Evolutionary conservation across 306 rosid species (phyloP).

Genomic region (Crotalaria pallida): DNA sequence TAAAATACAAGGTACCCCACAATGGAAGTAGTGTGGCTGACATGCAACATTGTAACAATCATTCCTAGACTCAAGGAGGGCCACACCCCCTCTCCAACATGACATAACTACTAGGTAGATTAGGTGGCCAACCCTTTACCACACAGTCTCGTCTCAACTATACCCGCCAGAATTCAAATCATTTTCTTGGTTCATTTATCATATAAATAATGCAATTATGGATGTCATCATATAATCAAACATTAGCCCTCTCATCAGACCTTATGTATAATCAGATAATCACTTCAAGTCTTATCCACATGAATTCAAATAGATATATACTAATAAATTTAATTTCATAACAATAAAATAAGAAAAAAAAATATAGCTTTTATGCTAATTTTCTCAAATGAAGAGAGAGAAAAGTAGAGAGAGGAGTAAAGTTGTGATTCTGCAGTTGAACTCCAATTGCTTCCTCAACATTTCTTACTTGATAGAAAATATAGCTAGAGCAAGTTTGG

Average conservation of each 20-base stretch:
- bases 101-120: conserved; percentile 40
- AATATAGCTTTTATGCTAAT: conserved; percentile 32
- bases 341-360: background rate
- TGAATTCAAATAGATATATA: conserved; percentile 22
- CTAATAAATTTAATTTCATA: background rate
- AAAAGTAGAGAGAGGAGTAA: background rate
- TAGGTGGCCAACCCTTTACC: conserved; percentile 59
- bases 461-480: conserved; percentile 60
- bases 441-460: conserved; percentile 43
- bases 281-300: conserved; percentile 39
- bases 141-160: conserved; percentile 27
- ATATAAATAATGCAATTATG: conserved; percentile 7
- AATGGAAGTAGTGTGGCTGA: conserved; percentile 19
- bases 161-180: conserved; percentile 70
- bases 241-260: background rate
- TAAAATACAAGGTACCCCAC: background rate
- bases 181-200: background rate
- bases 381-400: conserved; percentile 22
- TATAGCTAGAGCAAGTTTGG: conserved; percentile 66
- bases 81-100: conserved; percentile 14
- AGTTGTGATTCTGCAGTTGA: conserved; percentile 28
- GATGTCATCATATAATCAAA: conserved; percentile 1
- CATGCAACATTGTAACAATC: conserved; percentile 18
- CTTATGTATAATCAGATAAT: conserved; percentile 3
- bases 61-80: conserved; percentile 21